These are phyloP conservation scores for Hyphodiscus sp. DNA, from an alignment of 2,329 filamentous ascomycete genomes.

Conservation along the genomic window DNA sequence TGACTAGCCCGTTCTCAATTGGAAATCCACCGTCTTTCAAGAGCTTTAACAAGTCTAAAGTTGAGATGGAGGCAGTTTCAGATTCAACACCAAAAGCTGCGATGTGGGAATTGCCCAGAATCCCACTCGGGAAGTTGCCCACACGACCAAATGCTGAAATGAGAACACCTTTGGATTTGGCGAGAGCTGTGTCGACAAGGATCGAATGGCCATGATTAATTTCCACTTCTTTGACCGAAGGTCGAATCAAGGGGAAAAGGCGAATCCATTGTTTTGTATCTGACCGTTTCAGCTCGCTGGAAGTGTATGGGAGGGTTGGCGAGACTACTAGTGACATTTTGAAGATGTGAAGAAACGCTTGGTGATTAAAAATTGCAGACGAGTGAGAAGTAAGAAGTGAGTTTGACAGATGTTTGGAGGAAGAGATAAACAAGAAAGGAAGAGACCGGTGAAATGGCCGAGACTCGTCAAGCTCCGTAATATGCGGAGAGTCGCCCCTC, in stretches of 20 bases:
- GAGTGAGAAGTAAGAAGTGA: background rate
- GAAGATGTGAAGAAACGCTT: background rate
- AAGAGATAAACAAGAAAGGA: background rate
- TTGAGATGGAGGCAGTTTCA: constrained; percentile 3
- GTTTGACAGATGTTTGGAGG: background rate
- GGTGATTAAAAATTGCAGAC: background rate
- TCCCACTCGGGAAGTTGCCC: constrained; percentile 21
- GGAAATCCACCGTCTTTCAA: constrained; percentile 13
- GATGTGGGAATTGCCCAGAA: constrained; percentile 17
- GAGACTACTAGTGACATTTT: constrained; percentile 23
- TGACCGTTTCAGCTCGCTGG: constrained; percentile 15
- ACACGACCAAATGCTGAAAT: constrained; percentile 14
- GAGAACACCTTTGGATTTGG: constrained; percentile 10
- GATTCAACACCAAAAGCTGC: constrained; percentile 13
- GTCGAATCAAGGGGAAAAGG: constrained; percentile 23
- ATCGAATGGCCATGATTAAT: constrained; percentile 9
- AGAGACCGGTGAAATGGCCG: background rate
- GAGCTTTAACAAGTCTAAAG: constrained; percentile 9
- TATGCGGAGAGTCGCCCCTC: background rate
- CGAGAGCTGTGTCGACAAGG: constrained; percentile 14
- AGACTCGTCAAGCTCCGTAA: background rate
- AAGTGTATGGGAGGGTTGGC: constrained; percentile 19
- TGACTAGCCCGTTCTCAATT: constrained; percentile 13
- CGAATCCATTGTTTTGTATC: constrained; percentile 19
- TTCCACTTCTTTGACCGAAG: constrained; percentile 15